Percentiles rank a stretch among this genome's conserved stretches.
Evolutionary conservation across 164 flowering plant genomes (phyloP).

Genomic region (Platanus orientalis): DNA sequence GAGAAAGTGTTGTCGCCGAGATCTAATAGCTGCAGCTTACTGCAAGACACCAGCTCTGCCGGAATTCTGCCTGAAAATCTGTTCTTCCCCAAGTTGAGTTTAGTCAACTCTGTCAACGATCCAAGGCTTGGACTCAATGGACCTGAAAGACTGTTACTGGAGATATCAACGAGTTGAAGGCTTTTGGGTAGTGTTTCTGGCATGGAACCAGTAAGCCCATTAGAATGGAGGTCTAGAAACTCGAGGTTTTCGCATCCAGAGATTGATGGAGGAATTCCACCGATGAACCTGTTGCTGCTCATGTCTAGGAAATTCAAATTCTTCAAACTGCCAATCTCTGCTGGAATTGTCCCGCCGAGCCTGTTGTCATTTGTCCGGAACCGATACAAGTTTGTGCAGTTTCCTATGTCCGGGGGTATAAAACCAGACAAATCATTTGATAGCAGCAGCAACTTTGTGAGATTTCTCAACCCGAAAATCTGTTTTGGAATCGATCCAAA

Average conservation of each 20-base stretch:
- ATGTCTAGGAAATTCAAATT: slow-evolving; percentile 70
- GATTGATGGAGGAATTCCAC: slow-evolving; percentile 62
- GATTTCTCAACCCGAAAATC: slow-evolving; percentile 63
- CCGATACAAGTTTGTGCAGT: slow-evolving; percentile 63
- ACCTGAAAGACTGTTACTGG: slow-evolving; percentile 73
- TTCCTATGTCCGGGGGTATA: slow-evolving; percentile 83
- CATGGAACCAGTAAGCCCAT: slow-evolving; percentile 57
- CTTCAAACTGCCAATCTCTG: slow-evolving; percentile 69
- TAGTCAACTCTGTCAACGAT: slow-evolving; percentile 52
- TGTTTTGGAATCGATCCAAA: slow-evolving; percentile 60
- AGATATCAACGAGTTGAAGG: slow-evolving; percentile 68
- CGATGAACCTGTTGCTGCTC: slow-evolving; percentile 58
- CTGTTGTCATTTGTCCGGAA: slow-evolving; percentile 55
- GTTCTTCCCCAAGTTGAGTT: slow-evolving; percentile 60
- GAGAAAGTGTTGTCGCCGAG: slow-evolving; percentile 64
- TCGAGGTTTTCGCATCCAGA: slow-evolving; percentile 60
- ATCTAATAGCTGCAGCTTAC: slow-evolving; percentile 60
- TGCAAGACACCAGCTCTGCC: slow-evolving; percentile 61
- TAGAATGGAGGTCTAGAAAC: slow-evolving; percentile 78
- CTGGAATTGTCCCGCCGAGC: slow-evolving; percentile 68
- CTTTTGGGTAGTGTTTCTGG: slow-evolving; percentile 56
- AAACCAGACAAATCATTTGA: slow-evolving; percentile 80
- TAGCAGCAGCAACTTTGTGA: slow-evolving; percentile 75
- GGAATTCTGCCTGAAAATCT: slow-evolving; percentile 70
- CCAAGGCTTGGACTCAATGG: slow-evolving; percentile 45